Conservation (phyloP, 345 rosid species). For the Luvunga scandens region DNA sequence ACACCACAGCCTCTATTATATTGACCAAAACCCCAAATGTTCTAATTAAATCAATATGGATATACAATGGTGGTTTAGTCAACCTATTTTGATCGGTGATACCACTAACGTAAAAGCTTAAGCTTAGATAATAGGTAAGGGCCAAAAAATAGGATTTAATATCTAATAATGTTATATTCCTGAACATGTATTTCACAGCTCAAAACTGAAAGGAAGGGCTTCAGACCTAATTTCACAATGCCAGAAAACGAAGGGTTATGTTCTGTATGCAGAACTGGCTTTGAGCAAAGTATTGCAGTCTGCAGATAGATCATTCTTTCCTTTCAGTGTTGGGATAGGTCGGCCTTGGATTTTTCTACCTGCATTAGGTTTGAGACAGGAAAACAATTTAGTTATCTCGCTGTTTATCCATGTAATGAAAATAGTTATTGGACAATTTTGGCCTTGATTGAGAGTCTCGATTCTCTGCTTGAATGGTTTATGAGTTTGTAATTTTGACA, state of each 20-base stretch:
- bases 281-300: background rate
- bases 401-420: background rate
- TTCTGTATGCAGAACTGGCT: background rate
- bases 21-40: background rate
- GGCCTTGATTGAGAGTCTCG: background rate
- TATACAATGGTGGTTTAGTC: background rate
- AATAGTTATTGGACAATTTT: background rate
- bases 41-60: background rate
- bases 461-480: background rate
- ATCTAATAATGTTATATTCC: background rate
- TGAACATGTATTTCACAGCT: background rate
- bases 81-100: background rate
- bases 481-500: background rate
- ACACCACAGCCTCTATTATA: background rate
- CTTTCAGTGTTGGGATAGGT: background rate
- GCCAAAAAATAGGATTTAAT: background rate
- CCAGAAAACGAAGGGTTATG: background rate
- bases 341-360: constrained; percentile 1
- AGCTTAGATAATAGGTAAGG: background rate
- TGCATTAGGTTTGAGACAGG: background rate
- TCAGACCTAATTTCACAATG: background rate
- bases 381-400: background rate
- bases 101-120: background rate
- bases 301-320: background rate
- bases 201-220: background rate